Conservation (phyloP, 2,329 filamentous ascomycete genomes). For the Dichotomopilus funicola region DNA sequence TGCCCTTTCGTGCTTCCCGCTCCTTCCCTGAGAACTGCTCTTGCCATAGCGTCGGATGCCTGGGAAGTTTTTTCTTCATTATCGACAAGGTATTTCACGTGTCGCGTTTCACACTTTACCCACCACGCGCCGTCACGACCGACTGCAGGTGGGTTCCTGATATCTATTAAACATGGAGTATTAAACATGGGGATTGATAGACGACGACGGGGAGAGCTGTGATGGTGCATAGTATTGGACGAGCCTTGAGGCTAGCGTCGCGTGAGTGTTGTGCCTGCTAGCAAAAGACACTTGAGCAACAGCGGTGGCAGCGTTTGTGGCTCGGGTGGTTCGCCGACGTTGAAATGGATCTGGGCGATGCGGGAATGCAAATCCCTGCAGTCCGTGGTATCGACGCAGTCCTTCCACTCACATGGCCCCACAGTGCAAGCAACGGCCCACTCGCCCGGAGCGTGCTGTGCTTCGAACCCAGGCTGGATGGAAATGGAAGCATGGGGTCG, state of each 20-base stretch:
- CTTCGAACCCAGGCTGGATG: constrained; percentile 3
- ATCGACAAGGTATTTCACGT: no score
- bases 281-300: constrained; percentile 11
- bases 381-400: constrained; percentile 17
- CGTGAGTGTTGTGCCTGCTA: no score
- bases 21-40: neutral
- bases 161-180: no score
- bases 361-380: constrained; percentile 24
- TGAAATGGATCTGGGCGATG: constrained; percentile 17
- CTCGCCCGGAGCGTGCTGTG: constrained; percentile 13
- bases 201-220: no score
- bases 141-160: no score
- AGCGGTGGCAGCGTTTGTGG: constrained; percentile 7
- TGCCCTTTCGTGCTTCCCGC: neutral
- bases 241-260: no score
- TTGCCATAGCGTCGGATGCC: no score
- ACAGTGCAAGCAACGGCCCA: constrained; percentile 17
- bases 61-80: no score
- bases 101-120: no score
- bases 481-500: constrained; percentile 3
- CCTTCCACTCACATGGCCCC: constrained; percentile 12
- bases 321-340: constrained; percentile 19
- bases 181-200: no score
- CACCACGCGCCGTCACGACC: no score
- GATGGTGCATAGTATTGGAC: no score